Evolutionary conservation across 768 basidiomycete species (phyloP).

Genomic region (Pilatotrama ljubarskyi): DNA sequence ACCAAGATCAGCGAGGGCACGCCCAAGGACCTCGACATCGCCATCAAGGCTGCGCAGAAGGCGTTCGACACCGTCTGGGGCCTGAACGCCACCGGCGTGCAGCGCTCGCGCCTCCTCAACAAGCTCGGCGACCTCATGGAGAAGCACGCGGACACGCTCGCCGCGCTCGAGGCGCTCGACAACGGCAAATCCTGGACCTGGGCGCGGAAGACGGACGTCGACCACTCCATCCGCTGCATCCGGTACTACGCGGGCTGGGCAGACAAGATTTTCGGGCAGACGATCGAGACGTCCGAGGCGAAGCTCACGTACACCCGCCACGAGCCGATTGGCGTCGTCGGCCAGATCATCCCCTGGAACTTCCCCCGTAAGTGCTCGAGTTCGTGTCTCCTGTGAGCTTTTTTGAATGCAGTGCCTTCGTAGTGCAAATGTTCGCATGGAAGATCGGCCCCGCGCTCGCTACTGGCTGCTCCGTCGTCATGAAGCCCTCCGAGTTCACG

Average conservation of each 20-base stretch:
- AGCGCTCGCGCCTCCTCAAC: slow-evolving; percentile 55
- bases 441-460: slow-evolving; percentile 67
- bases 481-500: slow-evolving; percentile 70
- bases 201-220: slow-evolving; percentile 52
- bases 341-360: slow-evolving; percentile 71
- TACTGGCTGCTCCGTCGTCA: slow-evolving; percentile 57
- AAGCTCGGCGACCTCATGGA: slow-evolving; percentile 70
- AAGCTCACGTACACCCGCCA: slow-evolving; percentile 62
- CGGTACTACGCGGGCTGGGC: slow-evolving; percentile 90
- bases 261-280: slow-evolving; percentile 79
- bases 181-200: slow-evolving; percentile 59
- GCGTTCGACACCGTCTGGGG: slow-evolving; percentile 73
- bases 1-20: slow-evolving; percentile 60
- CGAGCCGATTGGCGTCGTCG: slow-evolving; percentile 59
- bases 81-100: slow-evolving; percentile 50
- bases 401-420: not conserved
- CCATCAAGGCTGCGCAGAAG: slow-evolving; percentile 67
- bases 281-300: slow-evolving; percentile 56
- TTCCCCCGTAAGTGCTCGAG: slow-evolving; percentile 43
- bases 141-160: slow-evolving; percentile 57
- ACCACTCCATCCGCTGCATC: slow-evolving; percentile 47
- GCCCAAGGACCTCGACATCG: slow-evolving; percentile 70
- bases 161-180: slow-evolving; percentile 74
- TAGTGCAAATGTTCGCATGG: slow-evolving; percentile 57
- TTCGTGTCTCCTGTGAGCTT: not conserved